phyloP scores from a whole-genome alignment of 1,284 basidiomycete genomes.

The Phylloboletellus chloephorus region DNA sequence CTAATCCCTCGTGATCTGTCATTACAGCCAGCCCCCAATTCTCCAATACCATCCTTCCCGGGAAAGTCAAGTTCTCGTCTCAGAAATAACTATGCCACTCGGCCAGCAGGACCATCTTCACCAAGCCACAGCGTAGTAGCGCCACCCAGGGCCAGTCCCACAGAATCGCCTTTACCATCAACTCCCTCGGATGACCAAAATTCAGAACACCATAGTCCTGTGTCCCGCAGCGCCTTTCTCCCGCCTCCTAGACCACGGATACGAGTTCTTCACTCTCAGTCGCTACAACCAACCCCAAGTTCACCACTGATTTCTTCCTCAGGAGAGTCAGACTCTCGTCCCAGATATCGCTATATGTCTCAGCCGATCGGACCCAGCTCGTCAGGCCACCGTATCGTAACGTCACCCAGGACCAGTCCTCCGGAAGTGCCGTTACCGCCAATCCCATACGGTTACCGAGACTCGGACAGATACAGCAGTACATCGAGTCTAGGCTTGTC shows the following conservation, averaged over 20 bases:
- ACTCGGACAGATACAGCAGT: background rate
- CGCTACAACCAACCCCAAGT: constrained; percentile 4
- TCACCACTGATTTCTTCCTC: constrained; percentile 13
- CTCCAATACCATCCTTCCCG: constrained; percentile 18
- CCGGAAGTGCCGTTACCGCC: constrained; percentile 23
- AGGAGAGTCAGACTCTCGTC: constrained; percentile 10
- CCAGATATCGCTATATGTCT: constrained; percentile 7
- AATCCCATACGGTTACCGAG: constrained; percentile 14
- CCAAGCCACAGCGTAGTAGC: constrained; percentile 4
- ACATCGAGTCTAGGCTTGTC: background rate
- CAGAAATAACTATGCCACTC: constrained; percentile 12
- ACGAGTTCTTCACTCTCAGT: background rate
- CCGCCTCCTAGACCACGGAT: background rate
- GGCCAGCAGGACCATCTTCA: background rate
- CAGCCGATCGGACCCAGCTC: constrained; percentile 2
- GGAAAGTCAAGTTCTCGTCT: constrained; percentile 12
- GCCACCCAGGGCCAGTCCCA: constrained; percentile 7
- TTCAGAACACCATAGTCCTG: background rate
- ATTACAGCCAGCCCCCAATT: constrained; percentile 6
- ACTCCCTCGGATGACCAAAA: background rate
- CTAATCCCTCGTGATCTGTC: constrained; percentile 15
- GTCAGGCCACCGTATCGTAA: constrained; percentile 6
- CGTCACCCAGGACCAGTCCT: constrained; percentile 16
- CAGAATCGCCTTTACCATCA: constrained; percentile 4
- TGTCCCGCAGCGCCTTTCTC: background rate